Percentiles rank a stretch among this genome's conserved stretches.
These are phyloP conservation scores for Paramyrothecium roridum DNA, from an alignment of 2,329 filamentous ascomycete genomes.

Conservation along the genomic window DNA sequence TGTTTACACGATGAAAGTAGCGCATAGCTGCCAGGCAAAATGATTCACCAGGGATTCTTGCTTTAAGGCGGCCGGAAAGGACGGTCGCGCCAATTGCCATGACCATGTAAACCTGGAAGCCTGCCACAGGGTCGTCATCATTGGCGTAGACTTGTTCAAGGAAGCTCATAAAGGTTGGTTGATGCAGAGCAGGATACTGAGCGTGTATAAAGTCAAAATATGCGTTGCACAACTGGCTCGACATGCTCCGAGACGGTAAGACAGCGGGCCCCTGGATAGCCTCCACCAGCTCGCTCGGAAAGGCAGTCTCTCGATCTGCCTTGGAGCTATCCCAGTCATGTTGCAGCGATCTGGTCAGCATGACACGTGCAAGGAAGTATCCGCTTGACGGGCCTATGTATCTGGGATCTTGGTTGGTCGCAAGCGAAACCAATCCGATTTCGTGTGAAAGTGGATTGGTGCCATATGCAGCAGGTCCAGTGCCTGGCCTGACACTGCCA, in stretches of 20 bases:
- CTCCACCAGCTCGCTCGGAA: slow-evolving; percentile 26
- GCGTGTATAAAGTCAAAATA: slow-evolving; percentile 48
- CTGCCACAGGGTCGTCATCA: slow-evolving; percentile 22
- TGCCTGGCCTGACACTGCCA: slow-evolving; percentile 5
- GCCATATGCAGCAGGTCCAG: slow-evolving; percentile 10
- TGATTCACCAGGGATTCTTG: slow-evolving; percentile 42
- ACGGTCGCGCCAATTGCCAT: slow-evolving; percentile 45
- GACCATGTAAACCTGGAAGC: slow-evolving; percentile 52
- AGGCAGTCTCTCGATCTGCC: slow-evolving; percentile 5
- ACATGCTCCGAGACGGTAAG: slow-evolving; percentile 27
- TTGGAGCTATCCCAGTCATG: slow-evolving; percentile 10
- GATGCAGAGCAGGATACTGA: slow-evolving; percentile 47
- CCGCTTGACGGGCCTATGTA: slow-evolving; percentile 56
- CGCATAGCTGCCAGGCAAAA: slow-evolving; percentile 46
- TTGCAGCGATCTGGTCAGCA: slow-evolving; percentile 36
- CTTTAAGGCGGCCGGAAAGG: slow-evolving; percentile 37
- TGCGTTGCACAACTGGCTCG: slow-evolving; percentile 35
- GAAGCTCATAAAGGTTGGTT: slow-evolving; percentile 36
- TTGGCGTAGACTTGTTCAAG: slow-evolving; percentile 30
- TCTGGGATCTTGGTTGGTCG: slow-evolving; percentile 40
- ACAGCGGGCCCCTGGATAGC: slow-evolving; percentile 26
- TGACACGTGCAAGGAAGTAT: slow-evolving; percentile 47
- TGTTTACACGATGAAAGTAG: slow-evolving; percentile 40
- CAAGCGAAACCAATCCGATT: slow-evolving; percentile 49
- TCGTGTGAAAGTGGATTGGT: slow-evolving; percentile 39